Percentiles rank a stretch among this genome's conserved stretches.
phyloP scores from a whole-genome alignment of 208 protist genomes.

The Acanthamoeba lenticulata region DNA sequence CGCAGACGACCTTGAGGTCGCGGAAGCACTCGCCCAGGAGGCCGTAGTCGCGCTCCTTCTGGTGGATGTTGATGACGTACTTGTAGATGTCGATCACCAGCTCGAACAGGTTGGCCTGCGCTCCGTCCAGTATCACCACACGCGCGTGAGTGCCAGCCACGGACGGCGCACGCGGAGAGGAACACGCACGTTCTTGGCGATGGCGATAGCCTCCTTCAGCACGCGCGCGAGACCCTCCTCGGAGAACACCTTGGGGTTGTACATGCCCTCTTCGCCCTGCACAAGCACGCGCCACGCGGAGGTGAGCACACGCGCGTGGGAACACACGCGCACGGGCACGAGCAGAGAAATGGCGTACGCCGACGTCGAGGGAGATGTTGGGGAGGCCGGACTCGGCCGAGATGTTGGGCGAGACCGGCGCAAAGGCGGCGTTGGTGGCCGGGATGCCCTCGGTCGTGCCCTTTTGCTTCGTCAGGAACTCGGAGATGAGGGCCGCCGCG shows the following conservation, averaged over 20 bases:
- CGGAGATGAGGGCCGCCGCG: slow-evolving; percentile 72
- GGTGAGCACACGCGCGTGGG: not conserved
- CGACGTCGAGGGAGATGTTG: not conserved
- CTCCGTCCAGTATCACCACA: no score
- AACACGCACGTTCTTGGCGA: slow-evolving; percentile 65
- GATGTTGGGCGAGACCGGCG: slow-evolving; percentile 70
- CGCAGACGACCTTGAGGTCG: slow-evolving; percentile 70
- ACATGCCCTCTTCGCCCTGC: slow-evolving; percentile 51
- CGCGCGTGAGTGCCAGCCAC: not conserved
- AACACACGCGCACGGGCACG: not conserved
- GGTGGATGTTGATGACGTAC: slow-evolving; percentile 70
- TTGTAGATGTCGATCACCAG: slow-evolving; percentile 71
- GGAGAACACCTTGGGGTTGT: slow-evolving; percentile 72
- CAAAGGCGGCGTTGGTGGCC: slow-evolving; percentile 53
- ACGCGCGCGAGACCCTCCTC: slow-evolving; percentile 67
- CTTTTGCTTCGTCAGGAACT: slow-evolving; percentile 68
- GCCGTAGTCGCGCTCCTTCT: slow-evolving; percentile 67
- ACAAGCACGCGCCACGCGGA: not conserved
- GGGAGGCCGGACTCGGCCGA: slow-evolving; percentile 62
- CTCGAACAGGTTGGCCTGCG: slow-evolving; percentile 71
- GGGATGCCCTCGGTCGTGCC: slow-evolving; percentile 6
- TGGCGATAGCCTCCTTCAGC: slow-evolving; percentile 71
- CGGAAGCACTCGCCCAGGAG: slow-evolving; percentile 59
- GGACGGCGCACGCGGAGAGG: not conserved
- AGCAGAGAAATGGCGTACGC: not conserved